phyloP scores from a whole-genome alignment of 805 yeast genomes.

The Saccharomycopsis selenospora region DNA sequence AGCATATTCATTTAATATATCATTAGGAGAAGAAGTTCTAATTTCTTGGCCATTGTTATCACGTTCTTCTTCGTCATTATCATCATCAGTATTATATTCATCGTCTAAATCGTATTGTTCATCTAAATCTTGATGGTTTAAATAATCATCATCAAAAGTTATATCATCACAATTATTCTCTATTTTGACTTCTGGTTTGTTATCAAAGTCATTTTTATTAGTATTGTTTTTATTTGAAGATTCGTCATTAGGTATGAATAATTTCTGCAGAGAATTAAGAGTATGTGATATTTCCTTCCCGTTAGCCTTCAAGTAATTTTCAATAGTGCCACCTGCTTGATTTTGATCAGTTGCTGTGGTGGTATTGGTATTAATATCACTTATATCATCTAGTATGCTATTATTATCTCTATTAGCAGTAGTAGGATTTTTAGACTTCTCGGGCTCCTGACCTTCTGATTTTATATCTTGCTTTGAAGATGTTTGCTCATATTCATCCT shows the following conservation, averaged over 20 bases:
- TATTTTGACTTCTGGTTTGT: not conserved
- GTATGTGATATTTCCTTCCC: slow-evolving; percentile 25
- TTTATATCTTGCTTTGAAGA: slow-evolving; percentile 24
- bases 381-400: slow-evolving; percentile 1
- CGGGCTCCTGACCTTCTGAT: slow-evolving; percentile 6
- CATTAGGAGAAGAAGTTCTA: not conserved
- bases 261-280: slow-evolving; percentile 16
- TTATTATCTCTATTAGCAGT: slow-evolving; percentile 23
- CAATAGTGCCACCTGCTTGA: not conserved
- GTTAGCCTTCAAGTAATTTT: not conserved
- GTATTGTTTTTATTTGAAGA: not conserved
- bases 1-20: slow-evolving; percentile 18
- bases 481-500: slow-evolving; percentile 28
- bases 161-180: slow-evolving; percentile 12
- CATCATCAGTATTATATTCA: slow-evolving; percentile 19
- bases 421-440: slow-evolving; percentile 3
- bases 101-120: slow-evolving; percentile 16
- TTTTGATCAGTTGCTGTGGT: not conserved
- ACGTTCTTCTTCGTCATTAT: slow-evolving; percentile 24
- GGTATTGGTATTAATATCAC: not conserved
- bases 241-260: not conserved
- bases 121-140: slow-evolving; percentile 8
- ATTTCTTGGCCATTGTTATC: slow-evolving; percentile 35
- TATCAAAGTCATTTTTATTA: slow-evolving; percentile 1
- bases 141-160: slow-evolving; percentile 16